phyloP scores from a whole-genome alignment of 768 basidiomycete species.

The Pholiota conissans region DNA sequence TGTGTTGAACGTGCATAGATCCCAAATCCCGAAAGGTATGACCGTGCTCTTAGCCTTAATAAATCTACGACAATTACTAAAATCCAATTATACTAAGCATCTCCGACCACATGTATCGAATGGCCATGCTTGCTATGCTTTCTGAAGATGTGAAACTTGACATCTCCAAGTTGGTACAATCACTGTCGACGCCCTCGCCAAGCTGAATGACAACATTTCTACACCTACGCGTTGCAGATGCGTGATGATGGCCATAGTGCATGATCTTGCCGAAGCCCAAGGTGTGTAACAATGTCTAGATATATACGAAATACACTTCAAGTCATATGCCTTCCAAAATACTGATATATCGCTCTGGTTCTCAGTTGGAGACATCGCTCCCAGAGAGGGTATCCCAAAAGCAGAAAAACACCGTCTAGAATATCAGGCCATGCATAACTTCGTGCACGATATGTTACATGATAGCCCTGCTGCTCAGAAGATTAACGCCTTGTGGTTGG shows the following conservation, averaged over 20 bases:
- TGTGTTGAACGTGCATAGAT: slow-evolving; percentile 48
- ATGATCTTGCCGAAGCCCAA: slow-evolving; percentile 96
- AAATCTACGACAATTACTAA: not conserved
- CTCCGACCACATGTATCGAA: slow-evolving; percentile 96
- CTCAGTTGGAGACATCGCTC: slow-evolving; percentile 90
- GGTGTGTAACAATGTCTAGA: too few species aligned
- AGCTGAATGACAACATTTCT: not conserved
- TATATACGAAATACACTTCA: too few species aligned
- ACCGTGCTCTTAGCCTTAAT: not conserved
- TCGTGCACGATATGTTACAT: slow-evolving; percentile 88
- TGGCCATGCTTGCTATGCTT: slow-evolving; percentile 93
- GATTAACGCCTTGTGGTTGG: slow-evolving; percentile 74
- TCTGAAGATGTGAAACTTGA: slow-evolving; percentile 73
- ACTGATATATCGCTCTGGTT: not conserved
- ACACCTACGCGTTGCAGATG: slow-evolving; percentile 45
- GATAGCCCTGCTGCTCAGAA: slow-evolving; percentile 63
- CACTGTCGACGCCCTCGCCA: not conserved
- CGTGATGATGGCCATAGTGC: slow-evolving; percentile 88
- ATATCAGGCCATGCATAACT: slow-evolving; percentile 88
- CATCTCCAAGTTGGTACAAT: slow-evolving; percentile 59
- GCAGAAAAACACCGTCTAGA: slow-evolving; percentile 79
- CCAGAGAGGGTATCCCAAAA: slow-evolving; percentile 83
- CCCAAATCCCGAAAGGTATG: slow-evolving; percentile 79
- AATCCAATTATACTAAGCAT: slow-evolving; percentile 50
- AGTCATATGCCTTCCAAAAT: not conserved